These are phyloP conservation scores for Stachybotrys chartarum DNA, from an alignment of 2,329 filamentous ascomycete species.

Conservation along the genomic window DNA sequence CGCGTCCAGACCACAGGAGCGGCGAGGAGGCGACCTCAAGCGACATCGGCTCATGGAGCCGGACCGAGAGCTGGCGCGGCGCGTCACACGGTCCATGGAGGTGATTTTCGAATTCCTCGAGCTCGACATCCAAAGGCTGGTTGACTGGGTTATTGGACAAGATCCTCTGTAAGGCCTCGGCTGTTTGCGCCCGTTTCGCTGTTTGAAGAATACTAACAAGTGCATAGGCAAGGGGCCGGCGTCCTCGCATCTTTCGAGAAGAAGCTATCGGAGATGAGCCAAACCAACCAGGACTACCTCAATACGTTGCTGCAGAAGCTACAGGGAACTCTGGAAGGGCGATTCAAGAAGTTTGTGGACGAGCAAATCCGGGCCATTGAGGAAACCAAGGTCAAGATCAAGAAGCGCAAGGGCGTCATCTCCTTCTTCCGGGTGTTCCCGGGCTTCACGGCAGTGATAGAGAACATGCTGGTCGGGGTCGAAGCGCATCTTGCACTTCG, in stretches of 20 bases:
- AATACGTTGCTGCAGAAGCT: slow-evolving; percentile 73
- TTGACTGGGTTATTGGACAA: slow-evolving; percentile 74
- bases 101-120: slow-evolving; percentile 79
- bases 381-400: slow-evolving; percentile 97
- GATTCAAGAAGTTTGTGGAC: slow-evolving; percentile 85
- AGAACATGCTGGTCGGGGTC: slow-evolving; percentile 67
- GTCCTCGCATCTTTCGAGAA: slow-evolving; percentile 75
- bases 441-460: slow-evolving; percentile 71
- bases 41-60: slow-evolving; percentile 77
- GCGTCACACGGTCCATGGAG: slow-evolving; percentile 82
- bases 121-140: slow-evolving; percentile 66
- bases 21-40: slow-evolving; percentile 66
- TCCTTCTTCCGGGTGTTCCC: slow-evolving; percentile 93
- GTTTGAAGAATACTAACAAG: slow-evolving; percentile 9
- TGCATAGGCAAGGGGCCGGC: slow-evolving; percentile 73
- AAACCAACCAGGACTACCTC: slow-evolving; percentile 90
- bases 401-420: slow-evolving; percentile 96
- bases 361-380: slow-evolving; percentile 94
- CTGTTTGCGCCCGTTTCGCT: background rate
- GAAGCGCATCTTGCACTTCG: slow-evolving; percentile 58
- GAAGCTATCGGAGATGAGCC: slow-evolving; percentile 70
- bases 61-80: slow-evolving; percentile 76
- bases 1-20: slow-evolving; percentile 55
- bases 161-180: slow-evolving; percentile 65
- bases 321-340: slow-evolving; percentile 63